Base-by-base conservation (phyloP, 805 yeast genomes). In the Saccharomycopsis vini region DNA sequence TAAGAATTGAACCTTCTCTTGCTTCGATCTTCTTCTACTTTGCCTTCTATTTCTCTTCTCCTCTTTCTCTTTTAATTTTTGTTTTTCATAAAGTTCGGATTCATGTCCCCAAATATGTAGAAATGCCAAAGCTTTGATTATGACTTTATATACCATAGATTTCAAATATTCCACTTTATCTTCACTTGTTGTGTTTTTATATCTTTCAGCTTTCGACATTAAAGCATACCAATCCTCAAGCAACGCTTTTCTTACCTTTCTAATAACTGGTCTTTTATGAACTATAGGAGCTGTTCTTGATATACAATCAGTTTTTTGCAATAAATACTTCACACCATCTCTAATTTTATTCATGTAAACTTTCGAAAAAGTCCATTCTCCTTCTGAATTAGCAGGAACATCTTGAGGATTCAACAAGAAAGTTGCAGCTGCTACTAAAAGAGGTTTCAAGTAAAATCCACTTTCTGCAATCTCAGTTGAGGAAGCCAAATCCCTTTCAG, bases 191-290 rank as follows among this genome's bases (percentile, higher is more conserved):
- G 88, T 79, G 36, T 81, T 77, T 55, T 79, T 76, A 54, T 75
- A 81, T 32, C 81, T 83, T 50, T 80, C 82, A 1, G 90, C 89
- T 54, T 80, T 81, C 31, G 77, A 70, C 78, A 82, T 79, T 33
- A 84, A 64, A 42, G 77, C 78, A 50, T 83, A 82, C 95, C 94
- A 84, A 56, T 81, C 89, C 2, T 89, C 81, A 26, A 84, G 67
- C 44, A 84, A 61, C 31, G 77, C 69, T 58, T 84, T 84, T 51
- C 95, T 69, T 42, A 77, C 67, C 50, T 72, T 76, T 44, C 85
- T 66, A 13, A 84, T 74, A 3, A 72, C 58, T 2, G 85, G 79
- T 40, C 74, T 70, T 49, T 71, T 69, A 49, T 77, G 75, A 4
- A 84, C 89, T 37, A 81, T 68, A 24, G 77, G 78, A 51, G 80